Evolutionary conservation across 2,329 filamentous ascomycete genomes (phyloP), one percentile per base, ranked within the genome.

Genomic region (Plectosphaerella sp.): DNA sequence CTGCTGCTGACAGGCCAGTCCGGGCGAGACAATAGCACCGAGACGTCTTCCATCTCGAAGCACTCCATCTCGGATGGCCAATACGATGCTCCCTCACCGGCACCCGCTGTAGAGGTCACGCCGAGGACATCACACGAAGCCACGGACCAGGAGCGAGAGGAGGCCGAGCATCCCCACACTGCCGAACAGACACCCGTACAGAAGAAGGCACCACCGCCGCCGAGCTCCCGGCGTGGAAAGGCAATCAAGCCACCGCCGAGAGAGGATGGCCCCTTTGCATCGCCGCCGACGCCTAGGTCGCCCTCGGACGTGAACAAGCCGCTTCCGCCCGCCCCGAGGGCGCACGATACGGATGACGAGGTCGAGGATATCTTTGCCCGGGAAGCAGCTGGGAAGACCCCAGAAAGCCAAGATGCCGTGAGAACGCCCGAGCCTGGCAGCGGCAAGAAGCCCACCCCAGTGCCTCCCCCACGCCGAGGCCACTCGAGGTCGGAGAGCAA

Each of bases 141-240:
- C 55, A 77, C 77, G 3, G 72, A 74, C 11, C 71, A 73, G 2
- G 81, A 83, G 41, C 73, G 74, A 39, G 71, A 71, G 5, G 69
- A 77, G 4, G 74, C 79, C 50, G 71, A 64, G 45, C 15, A 59
- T 33, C 56, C 59, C n/a, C 53, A 62, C 20, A 54, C 61, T 7
- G 57, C 59, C 7, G 55, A 59, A 4, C 43, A 63, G 47, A 54
- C 64, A 18, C 62, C 64, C 49, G 64, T 72, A 41, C 71, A 77
- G 57, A 88, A 86, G 63, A 84, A 82, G 67, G 87, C 87, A 14
- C 88, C 89, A 5, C 87, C 87, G 7, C 88, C 88, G 20, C 77
- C 77, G 11, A 90, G 80, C 63, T 91, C 87, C 49, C 83, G 88
- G 51, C 88, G 92, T 69, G 90, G 90, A 5, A 92, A 87, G 67